Evolutionary conservation across 345 rosid species (phyloP).

Genomic region (Corchorus capsularis): DNA sequence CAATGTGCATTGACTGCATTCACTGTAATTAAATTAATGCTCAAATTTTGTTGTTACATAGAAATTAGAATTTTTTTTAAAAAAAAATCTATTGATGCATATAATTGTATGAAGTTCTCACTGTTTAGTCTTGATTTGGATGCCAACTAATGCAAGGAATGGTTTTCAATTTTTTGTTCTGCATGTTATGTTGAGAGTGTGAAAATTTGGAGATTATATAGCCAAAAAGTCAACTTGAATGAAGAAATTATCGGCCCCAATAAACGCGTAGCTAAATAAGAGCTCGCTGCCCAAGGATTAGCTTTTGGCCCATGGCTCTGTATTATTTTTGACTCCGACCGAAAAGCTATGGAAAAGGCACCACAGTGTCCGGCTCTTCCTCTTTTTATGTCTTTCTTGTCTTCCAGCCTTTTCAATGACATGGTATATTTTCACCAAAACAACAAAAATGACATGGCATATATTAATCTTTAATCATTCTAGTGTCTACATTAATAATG

Average conservation of each 20-base stretch:
- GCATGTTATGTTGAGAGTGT: neutral
- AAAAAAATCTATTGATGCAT: no score
- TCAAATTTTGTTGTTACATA: neutral
- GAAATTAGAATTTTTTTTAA: no score
- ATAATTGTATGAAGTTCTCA: no score
- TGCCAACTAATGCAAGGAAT: neutral
- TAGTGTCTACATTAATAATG: no score
- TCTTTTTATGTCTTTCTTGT: neutral
- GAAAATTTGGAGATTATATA: neutral
- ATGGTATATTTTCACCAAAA: neutral
- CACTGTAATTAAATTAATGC: neutral
- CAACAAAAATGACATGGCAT: no score
- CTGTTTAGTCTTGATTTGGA: neutral
- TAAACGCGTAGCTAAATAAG: neutral
- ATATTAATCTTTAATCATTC: no score
- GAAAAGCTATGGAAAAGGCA: neutral
- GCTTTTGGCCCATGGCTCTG: neutral
- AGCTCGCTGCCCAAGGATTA: conserved; percentile 22
- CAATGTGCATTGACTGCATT: no score
- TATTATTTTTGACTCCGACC: conserved; percentile 16
- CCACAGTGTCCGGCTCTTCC: conserved; percentile 1
- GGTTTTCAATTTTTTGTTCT: neutral
- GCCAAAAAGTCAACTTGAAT: neutral
- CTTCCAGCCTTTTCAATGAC: neutral
- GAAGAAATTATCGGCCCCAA: neutral